Evolutionary conservation across 345 rosid genomes (phyloP).

Genomic region (Rhodamnia argentea): DNA sequence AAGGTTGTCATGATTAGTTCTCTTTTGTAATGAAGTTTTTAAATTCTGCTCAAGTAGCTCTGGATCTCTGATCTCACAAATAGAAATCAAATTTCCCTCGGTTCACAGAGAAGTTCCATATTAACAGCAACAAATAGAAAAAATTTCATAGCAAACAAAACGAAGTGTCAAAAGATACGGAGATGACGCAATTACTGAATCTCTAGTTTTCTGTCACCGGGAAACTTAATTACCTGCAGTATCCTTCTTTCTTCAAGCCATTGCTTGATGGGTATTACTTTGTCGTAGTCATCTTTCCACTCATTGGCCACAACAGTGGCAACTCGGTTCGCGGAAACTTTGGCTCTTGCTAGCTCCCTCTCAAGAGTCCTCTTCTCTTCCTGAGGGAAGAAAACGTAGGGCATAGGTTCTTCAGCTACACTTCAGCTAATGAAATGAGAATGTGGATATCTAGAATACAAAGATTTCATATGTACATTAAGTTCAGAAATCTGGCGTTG

Average conservation of each 20-base stretch:
- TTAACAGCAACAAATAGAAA: too few species aligned
- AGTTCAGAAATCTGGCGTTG: constrained; percentile 65
- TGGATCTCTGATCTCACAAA: too few species aligned
- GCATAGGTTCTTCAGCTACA: background rate
- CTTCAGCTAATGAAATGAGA: background rate
- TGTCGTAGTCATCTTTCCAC: constrained; percentile 92
- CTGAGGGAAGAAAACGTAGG: constrained; percentile 17
- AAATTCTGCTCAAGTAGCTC: too few species aligned
- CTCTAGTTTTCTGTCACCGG: background rate
- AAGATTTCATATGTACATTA: constrained; percentile 27
- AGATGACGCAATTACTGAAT: background rate
- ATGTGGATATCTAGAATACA: background rate
- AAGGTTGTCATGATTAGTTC: too few species aligned
- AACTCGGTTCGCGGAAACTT: constrained; percentile 70
- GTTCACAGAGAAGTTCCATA: too few species aligned
- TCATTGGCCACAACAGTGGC: constrained; percentile 86
- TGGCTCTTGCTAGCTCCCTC: constrained; percentile 86
- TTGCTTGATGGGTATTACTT: constrained; percentile 85
- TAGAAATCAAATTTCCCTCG: too few species aligned
- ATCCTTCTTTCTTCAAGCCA: constrained; percentile 90
- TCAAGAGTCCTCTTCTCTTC: constrained; percentile 88
- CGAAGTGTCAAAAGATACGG: background rate
- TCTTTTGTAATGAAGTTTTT: too few species aligned
- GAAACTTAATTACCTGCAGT: constrained; percentile 46
- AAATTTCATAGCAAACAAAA: background rate